Conservation (phyloP, 2,329 filamentous ascomycete species). For the Microthyrium microscopicum region DNA sequence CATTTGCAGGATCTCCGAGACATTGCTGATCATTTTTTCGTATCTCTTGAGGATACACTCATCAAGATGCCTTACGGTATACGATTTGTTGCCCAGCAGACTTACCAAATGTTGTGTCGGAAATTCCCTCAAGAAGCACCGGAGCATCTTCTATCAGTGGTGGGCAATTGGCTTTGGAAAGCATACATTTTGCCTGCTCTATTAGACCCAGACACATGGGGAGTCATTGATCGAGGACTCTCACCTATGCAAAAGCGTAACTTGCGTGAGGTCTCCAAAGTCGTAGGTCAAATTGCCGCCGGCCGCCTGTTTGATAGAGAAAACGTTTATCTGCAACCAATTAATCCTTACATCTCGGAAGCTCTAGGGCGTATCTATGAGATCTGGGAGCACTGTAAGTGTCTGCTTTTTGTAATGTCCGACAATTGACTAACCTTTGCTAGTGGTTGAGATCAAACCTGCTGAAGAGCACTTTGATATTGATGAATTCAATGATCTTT, state of each 20-base stretch:
- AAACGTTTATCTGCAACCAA: constrained; percentile 85
- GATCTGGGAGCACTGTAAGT: constrained; percentile 51
- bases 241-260: constrained; percentile 90
- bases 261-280: constrained; percentile 75
- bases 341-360: constrained; percentile 81
- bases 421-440: constrained; percentile 17
- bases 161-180: constrained; percentile 85
- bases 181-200: constrained; percentile 85
- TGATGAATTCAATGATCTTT: constrained; percentile 96
- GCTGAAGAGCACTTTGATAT: constrained; percentile 92
- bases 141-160: constrained; percentile 62
- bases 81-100: constrained; percentile 73
- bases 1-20: constrained; percentile 87
- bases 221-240: constrained; percentile 76
- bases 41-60: constrained; percentile 63
- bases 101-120: constrained; percentile 58
- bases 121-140: constrained; percentile 69
- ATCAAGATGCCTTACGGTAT: constrained; percentile 87
- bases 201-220: constrained; percentile 78
- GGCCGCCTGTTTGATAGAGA: constrained; percentile 84
- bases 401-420: neutral
- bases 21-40: constrained; percentile 81
- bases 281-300: constrained; percentile 75
- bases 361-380: constrained; percentile 64
- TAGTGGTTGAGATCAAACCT: constrained; percentile 66